Evolutionary conservation across 441 rosid species (phyloP).

Genomic region (Biscutella laevigata): DNA sequence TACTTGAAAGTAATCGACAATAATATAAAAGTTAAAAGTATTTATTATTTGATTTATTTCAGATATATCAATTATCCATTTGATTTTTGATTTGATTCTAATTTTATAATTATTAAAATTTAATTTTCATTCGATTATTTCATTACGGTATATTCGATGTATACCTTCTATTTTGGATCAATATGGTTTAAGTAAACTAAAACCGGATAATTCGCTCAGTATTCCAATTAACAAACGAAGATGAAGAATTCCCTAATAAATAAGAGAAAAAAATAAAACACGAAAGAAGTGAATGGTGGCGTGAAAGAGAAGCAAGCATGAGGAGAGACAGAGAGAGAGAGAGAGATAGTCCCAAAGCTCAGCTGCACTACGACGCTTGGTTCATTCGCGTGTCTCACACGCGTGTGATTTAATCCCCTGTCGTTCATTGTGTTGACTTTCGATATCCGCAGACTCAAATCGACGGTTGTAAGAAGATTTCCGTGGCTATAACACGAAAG

Average conservation of each 20-base stretch:
- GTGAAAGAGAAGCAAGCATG: conserved; percentile 30
- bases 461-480: background rate
- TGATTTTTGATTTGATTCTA: too few relatives aligned
- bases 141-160: too few relatives aligned
- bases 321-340: conserved; percentile 4
- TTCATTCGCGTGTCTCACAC: conserved; percentile 17
- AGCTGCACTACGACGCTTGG: conserved; percentile 14
- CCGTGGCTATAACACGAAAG: conserved; percentile 9
- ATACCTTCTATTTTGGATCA: too few relatives aligned
- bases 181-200: too few relatives aligned
- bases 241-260: background rate
- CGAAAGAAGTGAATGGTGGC: conserved; percentile 20
- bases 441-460: background rate
- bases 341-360: conserved; percentile 23
- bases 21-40: too few relatives aligned
- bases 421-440: background rate
- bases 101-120: too few relatives aligned
- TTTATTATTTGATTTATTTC: too few relatives aligned
- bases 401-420: background rate
- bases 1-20: too few relatives aligned
- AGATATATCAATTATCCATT: too few relatives aligned
- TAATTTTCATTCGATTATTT: too few relatives aligned
- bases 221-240: too few relatives aligned
- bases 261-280: background rate
- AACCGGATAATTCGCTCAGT: background rate